Base-by-base conservation (phyloP, 1,139 yeast species). In the Yamadazyma sp. region DNA sequence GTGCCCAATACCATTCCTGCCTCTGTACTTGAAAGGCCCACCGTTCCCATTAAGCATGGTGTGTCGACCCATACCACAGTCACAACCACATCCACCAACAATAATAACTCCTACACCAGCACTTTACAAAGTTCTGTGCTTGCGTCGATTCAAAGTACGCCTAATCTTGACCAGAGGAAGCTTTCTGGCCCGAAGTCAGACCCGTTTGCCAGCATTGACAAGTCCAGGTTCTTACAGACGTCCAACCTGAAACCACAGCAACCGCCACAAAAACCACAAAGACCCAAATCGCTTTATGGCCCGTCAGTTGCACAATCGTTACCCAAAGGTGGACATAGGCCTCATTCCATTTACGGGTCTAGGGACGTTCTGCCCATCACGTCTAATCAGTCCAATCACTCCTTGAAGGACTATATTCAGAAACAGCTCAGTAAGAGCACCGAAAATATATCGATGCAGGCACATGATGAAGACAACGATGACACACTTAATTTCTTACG, bases 401-500 rank as follows among this genome's bases (percentile, higher is more conserved):
- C 31, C 7, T 55, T 72, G 18, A 65, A 71, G 39, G 62, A 61
- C 34, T 64, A 59, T 41, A 63, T 72, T 11, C 64, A 65, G 34
- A 51, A 53, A 37, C 75, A 70, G 40, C 53, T 69, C 17, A 55
- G 56, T 37, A 60, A 59, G 37, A 47, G 53, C 25, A 51, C 51
- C 28, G 61, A 57, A 28, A 55, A 51, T 35, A 17, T 53, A 10
- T 28, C 55, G 28, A 27, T 46, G 20, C 36, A 51, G 28, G 39
- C 53, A 23, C 42, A 44, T 7, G 61, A 59, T 15, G 60, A 58
- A 9, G 44, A 48, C 17, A 58, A 53, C 16, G 62, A 63, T 18
- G 38, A 38, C 17, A 70, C 75, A 0, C 51, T 72, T 34, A 87
- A 83, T 40, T 87, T 84, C 54, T 62, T 87, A 45, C 75, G 78